These are phyloP conservation scores for Moesziomyces parantarcticus DNA, from an alignment of 1,284 basidiomycete species.

Conservation along the genomic window DNA sequence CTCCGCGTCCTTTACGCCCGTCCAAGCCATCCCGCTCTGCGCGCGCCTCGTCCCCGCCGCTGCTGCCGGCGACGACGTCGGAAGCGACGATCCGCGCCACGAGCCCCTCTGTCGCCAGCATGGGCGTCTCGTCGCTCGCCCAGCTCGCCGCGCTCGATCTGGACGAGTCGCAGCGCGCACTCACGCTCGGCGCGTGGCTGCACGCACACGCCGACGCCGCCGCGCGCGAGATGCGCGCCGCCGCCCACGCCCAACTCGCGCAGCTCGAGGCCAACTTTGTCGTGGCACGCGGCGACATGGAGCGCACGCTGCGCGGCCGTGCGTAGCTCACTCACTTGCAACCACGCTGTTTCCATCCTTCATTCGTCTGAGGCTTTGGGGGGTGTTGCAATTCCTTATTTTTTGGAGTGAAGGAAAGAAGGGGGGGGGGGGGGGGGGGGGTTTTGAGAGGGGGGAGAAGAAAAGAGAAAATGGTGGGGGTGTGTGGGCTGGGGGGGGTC, in stretches of 20 bases:
- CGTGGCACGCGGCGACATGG: slow-evolving; percentile 13
- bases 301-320: slow-evolving; percentile 15
- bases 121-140: slow-evolving; percentile 17
- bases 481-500: too few relatives aligned
- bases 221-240: slow-evolving; percentile 34
- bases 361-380: too few relatives aligned
- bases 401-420: too few relatives aligned
- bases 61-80: slow-evolving; percentile 15
- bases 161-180: slow-evolving; percentile 17
- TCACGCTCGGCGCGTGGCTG: slow-evolving; percentile 51
- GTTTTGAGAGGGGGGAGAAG: too few relatives aligned
- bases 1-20: too few relatives aligned
- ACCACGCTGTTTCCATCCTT: too few relatives aligned
- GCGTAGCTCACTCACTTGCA: not conserved
- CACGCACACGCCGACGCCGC: slow-evolving; percentile 38
- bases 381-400: too few relatives aligned
- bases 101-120: slow-evolving; percentile 8
- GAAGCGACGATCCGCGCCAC: slow-evolving; percentile 38
- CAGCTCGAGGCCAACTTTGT: slow-evolving; percentile 30
- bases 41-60: too few relatives aligned
- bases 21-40: too few relatives aligned
- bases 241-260: slow-evolving; percentile 25
- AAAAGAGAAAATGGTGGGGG: too few relatives aligned
- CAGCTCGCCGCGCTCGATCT: slow-evolving; percentile 22
- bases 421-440: too few relatives aligned